Evolutionary conservation across 2,329 filamentous ascomycete species (phyloP).

Genomic region (Colletotrichum destructivum): DNA sequence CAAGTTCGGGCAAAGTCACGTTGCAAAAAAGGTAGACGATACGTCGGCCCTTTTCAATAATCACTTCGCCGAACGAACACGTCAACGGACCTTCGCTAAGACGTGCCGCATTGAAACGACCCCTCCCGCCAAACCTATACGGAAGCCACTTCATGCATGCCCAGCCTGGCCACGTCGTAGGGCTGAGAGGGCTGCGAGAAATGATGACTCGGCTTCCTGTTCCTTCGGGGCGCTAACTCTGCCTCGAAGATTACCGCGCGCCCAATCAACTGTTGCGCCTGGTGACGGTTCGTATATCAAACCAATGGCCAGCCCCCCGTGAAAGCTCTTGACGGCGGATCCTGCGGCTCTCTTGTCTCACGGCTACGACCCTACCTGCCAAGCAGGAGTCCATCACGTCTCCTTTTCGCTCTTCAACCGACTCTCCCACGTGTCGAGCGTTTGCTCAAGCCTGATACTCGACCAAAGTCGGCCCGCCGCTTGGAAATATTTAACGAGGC

Average conservation of each 20-base stretch:
- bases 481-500: neutral
- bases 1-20: too few species aligned
- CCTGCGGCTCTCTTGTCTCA: constrained; percentile 26
- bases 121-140: constrained; percentile 13
- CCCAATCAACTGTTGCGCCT: constrained; percentile 26
- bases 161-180: constrained; percentile 26
- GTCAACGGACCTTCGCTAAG: constrained; percentile 16
- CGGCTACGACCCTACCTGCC: constrained; percentile 5
- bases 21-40: too few species aligned
- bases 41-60: neutral
- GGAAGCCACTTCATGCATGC: constrained; percentile 17
- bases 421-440: neutral
- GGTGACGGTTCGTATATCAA: constrained; percentile 30
- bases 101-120: neutral
- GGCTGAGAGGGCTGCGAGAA: constrained; percentile 25
- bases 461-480: neutral
- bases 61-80: neutral
- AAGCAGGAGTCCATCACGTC: neutral
- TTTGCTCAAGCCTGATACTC: neutral
- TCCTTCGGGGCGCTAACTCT: constrained; percentile 17
- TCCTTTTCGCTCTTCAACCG: neutral
- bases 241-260: neutral
- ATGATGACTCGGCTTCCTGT: neutral
- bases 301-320: constrained; percentile 22
- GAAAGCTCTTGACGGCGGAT: constrained; percentile 15